Evolutionary conservation across 495 filamentous ascomycete species (phyloP).

Genomic region (Penicillium pancosmium): DNA sequence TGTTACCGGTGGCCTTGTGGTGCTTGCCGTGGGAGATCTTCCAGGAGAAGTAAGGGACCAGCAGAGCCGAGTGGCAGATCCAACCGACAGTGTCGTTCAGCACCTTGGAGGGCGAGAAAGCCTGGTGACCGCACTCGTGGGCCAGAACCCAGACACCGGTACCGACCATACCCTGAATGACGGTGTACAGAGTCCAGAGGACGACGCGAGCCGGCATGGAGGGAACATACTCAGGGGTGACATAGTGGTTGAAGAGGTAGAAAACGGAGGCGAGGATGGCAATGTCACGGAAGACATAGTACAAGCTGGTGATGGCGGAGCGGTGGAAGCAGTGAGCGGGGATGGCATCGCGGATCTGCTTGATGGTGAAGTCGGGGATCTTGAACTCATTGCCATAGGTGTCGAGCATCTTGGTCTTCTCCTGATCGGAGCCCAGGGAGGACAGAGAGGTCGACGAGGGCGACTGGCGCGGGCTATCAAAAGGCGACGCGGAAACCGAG

Average conservation of each 20-base stretch:
- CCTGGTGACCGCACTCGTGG: constrained; percentile 75
- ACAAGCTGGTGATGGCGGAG: constrained; percentile 59
- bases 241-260: constrained; percentile 65
- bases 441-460: constrained; percentile 90
- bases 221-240: constrained; percentile 65
- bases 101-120: constrained; percentile 78
- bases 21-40: constrained; percentile 93
- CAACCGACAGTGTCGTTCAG: constrained; percentile 88
- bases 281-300: constrained; percentile 66
- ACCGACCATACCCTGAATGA: constrained; percentile 66
- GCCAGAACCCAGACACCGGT: constrained; percentile 74
- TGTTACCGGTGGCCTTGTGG: constrained; percentile 93
- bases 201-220: constrained; percentile 48
- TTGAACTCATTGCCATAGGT: constrained; percentile 71
- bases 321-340: constrained; percentile 67
- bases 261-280: constrained; percentile 57
- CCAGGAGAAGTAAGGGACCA: constrained; percentile 92
- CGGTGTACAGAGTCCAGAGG: constrained; percentile 63
- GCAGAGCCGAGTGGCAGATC: constrained; percentile 76
- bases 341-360: constrained; percentile 67
- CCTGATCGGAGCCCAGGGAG: constrained; percentile 70
- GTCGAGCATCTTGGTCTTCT: constrained; percentile 61
- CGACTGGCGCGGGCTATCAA: constrained; percentile 71
- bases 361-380: constrained; percentile 72
- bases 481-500: constrained; percentile 65